A percentile compares a stretch with the other conserved stretches of the same genome.
phyloP scores from a whole-genome alignment of 129 eudicot genomes.

The Artemisia annua region DNA sequence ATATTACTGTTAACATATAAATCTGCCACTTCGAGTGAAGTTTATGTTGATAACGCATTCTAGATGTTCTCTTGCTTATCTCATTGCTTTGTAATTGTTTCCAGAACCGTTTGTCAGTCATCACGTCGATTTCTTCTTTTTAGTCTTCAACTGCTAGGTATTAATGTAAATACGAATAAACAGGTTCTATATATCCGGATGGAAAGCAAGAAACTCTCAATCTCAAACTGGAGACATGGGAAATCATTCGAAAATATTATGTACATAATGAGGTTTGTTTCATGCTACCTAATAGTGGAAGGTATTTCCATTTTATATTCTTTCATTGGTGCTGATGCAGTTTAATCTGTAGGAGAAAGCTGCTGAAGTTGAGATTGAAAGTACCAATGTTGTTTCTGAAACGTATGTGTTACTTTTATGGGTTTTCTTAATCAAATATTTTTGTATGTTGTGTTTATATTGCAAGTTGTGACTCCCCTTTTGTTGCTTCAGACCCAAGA shows the following conservation, averaged over 20 bases:
- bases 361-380: constrained; percentile 33
- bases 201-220: constrained; percentile 55
- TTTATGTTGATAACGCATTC: no score
- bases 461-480: not conserved
- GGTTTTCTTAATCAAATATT: not conserved
- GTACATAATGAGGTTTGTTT: constrained; percentile 36
- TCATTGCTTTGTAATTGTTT: not conserved
- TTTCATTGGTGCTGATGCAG: constrained; percentile 11
- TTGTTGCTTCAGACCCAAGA: constrained; percentile 10
- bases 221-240: constrained; percentile 59
- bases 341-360: constrained; percentile 38
- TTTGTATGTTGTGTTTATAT: not conserved
- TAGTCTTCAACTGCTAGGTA: constrained; percentile 2
- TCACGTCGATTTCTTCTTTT: not conserved
- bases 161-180: not conserved
- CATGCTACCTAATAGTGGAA: not conserved
- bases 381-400: constrained; percentile 53
- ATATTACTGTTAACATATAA: no score
- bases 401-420: no score
- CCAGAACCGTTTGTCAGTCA: not conserved
- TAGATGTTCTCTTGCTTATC: no score
- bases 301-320: not conserved
- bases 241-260: constrained; percentile 38
- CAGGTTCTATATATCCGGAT: constrained; percentile 69
- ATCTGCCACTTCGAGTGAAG: no score